Percentiles rank a stretch among this genome's conserved stretches.
These are phyloP conservation scores for Alternaria brassicae DNA, from an alignment of 2,329 filamentous ascomycete genomes.

Conservation along the genomic window DNA sequence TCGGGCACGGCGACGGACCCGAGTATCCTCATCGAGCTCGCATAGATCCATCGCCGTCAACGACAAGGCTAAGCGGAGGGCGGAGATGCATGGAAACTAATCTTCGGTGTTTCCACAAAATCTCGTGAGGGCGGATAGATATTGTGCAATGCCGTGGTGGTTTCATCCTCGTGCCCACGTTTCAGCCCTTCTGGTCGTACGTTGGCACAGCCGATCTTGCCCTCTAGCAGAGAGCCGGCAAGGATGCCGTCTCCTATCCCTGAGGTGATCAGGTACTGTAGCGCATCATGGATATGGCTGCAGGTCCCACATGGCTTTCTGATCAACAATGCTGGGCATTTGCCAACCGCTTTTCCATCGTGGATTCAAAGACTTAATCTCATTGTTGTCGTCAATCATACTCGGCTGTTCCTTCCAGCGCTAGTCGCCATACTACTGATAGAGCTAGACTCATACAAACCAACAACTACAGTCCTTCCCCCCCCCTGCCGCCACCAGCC, in stretches of 20 bases:
- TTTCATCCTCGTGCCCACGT: background rate
- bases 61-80: background rate
- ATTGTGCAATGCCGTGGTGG: background rate
- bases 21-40: background rate
- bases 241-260: background rate
- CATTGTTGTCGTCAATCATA: background rate
- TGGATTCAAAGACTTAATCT: conserved; percentile 1
- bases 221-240: background rate
- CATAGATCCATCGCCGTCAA: background rate
- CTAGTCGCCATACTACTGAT: background rate
- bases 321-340: conserved; percentile 3
- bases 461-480: too few relatives aligned
- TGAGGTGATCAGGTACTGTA: conserved; percentile 11
- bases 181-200: background rate
- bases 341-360: background rate
- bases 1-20: background rate
- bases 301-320: conserved; percentile 11
- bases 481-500: background rate
- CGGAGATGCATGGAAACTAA: background rate
- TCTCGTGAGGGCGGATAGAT: background rate
- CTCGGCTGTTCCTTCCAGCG: background rate
- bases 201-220: background rate
- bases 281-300: conserved; percentile 6
- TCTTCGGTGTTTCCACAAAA: background rate
- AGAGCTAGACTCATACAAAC: too few relatives aligned